Evolutionary conservation across 2,329 filamentous ascomycete species (phyloP).

Genomic region (Claviceps digitariae): DNA sequence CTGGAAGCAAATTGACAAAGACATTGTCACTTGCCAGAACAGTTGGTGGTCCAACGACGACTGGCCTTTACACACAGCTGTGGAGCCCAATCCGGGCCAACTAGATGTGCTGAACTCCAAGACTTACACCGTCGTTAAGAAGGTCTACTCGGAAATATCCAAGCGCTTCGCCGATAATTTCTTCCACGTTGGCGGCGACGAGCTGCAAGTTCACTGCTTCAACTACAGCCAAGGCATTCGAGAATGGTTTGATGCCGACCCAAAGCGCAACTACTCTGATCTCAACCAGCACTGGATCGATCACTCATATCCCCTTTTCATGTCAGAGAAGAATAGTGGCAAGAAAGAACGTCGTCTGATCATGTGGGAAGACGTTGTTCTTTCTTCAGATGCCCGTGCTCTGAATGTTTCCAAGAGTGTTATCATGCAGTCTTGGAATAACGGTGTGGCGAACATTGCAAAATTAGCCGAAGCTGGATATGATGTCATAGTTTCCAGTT

Average conservation of each 20-base stretch:
- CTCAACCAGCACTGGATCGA: slow-evolving; percentile 42
- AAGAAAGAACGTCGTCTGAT: slow-evolving; percentile 34
- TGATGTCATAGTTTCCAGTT: slow-evolving; percentile 41
- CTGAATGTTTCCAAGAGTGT: slow-evolving; percentile 33
- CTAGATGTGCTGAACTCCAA: slow-evolving; percentile 41
- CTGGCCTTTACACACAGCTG: slow-evolving; percentile 36
- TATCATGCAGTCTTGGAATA: slow-evolving; percentile 42
- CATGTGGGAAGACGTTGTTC: slow-evolving; percentile 43
- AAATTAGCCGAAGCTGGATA: slow-evolving; percentile 36
- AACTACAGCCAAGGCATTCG: slow-evolving; percentile 38
- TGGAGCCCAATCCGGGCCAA: slow-evolving; percentile 42
- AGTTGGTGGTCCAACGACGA: slow-evolving; percentile 49
- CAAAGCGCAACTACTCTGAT: slow-evolving; percentile 29
- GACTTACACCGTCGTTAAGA: slow-evolving; percentile 38
- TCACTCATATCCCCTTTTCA: slow-evolving; percentile 35
- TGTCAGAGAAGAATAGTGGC: slow-evolving; percentile 8
- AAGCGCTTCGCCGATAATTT: slow-evolving; percentile 35
- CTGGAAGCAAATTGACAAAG: slow-evolving; percentile 38
- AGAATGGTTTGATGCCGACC: slow-evolving; percentile 35
- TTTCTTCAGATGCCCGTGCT: slow-evolving; percentile 28
- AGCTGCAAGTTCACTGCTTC: slow-evolving; percentile 39
- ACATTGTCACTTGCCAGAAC: slow-evolving; percentile 39
- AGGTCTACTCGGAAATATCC: slow-evolving; percentile 40
- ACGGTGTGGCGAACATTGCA: slow-evolving; percentile 34
- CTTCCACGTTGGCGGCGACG: slow-evolving; percentile 43